Conservation (phyloP, 495 filamentous ascomycete genomes). For the Annulohypoxylon moriforme region DNA sequence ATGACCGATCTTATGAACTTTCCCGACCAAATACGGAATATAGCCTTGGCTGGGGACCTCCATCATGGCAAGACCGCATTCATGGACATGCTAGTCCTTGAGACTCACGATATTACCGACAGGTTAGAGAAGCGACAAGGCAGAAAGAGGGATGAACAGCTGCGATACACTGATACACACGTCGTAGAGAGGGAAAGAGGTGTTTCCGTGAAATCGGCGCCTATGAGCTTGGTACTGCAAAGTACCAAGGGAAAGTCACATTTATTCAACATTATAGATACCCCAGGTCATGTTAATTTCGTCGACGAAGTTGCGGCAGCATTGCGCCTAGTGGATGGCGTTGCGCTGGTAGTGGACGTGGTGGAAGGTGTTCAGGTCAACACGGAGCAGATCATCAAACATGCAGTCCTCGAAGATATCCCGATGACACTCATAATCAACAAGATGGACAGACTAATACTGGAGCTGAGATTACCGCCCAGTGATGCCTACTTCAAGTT, state of each 20-base stretch:
- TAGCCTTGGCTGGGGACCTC: conserved; percentile 90
- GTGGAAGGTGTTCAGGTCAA: conserved; percentile 98
- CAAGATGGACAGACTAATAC: conserved; percentile 94
- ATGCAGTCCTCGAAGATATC: conserved; percentile 89
- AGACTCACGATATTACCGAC: conserved; percentile 89
- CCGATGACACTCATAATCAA: conserved; percentile 92
- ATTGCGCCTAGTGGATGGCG: conserved; percentile 87
- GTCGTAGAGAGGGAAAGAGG: conserved; percentile 88
- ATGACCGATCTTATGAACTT: conserved; percentile 97
- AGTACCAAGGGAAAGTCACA: conserved; percentile 94
- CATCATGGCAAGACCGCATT: conserved; percentile 98
- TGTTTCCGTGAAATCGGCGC: conserved; percentile 91
- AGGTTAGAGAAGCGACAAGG: conserved; percentile 81
- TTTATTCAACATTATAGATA: conserved; percentile 93
- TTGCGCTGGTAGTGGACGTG: conserved; percentile 93
- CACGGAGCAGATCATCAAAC: conserved; percentile 96
- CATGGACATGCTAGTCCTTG: conserved; percentile 96
- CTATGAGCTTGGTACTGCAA: conserved; percentile 93
- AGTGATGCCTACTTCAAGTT: conserved; percentile 98
- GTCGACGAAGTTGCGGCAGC: conserved; percentile 95
- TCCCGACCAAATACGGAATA: conserved; percentile 91
- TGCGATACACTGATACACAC: conserved; percentile 94
- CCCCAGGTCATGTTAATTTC: conserved; percentile 97
- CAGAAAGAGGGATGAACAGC: conserved; percentile 85
- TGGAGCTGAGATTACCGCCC: conserved; percentile 94